Base-by-base conservation (phyloP, 495 filamentous ascomycete species). In the Xylaria venustula region DNA sequence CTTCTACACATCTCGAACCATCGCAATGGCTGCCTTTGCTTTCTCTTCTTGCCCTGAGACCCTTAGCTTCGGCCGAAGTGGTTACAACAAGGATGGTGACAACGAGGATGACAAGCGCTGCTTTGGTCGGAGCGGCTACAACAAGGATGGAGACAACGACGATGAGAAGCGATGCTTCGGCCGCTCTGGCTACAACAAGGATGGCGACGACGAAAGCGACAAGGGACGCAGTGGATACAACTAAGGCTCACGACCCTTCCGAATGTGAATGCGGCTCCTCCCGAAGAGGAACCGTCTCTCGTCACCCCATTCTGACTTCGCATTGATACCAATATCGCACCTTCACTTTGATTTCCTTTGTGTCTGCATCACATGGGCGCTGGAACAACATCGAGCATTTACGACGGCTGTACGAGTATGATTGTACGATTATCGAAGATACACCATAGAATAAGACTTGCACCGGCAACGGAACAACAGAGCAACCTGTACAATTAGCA, bases 51-150 rank as follows among this genome's bases (percentile, higher is more conserved):
- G 42, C 59, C 30, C 59, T 22, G 28, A 54, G 50, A 36, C 50
- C 22, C 15, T 55, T 22, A 72, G 68, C 64, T 61, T 81, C 74
- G 84, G 79, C 67, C 83, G 83, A 64, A 84, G 85, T 63, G 86
- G 79, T 60, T 85, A 82, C 69, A 82, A 83, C 71, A 68, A 67
- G 60, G 70, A 68, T 55, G 64, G 67, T 14, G 71, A 72, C 47
- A 68, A 70, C 32, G 71, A 76, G 9, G 72, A 75, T 17, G 66
- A 62, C 69, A 69, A 59, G 64, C 58, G 61, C 61, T 60, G 65
- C 64, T 69, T 77, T 62, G 79, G 77, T 60, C 79, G 78, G 62
- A 76, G 73, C 34, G 78, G 78, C 37, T 81, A 81, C 72, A 81
- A 80, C 71, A 79, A 79, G 66, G 70, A 69, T 30, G 65, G 70